A percentile compares a stretch with the other conserved stretches of the same genome.
Conservation (phyloP, 306 rosid species). For the Gillenia trifoliata region DNA sequence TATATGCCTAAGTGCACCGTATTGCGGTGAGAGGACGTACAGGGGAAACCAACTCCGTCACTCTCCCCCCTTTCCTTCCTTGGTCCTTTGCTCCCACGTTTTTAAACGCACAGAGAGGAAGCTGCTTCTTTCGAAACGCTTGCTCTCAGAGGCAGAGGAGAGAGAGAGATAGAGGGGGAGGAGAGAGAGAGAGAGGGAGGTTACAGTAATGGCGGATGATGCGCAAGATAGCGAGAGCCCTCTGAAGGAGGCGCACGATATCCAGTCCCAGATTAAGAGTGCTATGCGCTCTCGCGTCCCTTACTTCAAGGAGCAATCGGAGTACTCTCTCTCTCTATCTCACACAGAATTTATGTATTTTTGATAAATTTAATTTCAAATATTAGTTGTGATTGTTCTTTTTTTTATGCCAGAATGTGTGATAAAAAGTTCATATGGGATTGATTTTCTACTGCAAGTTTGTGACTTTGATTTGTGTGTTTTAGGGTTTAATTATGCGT, state of each 20-base stretch:
- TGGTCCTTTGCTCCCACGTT: background rate
- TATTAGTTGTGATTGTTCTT: background rate
- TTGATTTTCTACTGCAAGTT: too few relatives aligned
- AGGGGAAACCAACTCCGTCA: background rate
- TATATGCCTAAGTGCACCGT: too few relatives aligned
- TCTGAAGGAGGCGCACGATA: conserved; percentile 16
- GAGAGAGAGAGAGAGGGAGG: background rate
- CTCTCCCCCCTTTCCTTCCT: background rate
- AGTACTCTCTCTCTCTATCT: conserved; percentile 30
- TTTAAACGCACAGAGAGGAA: conserved; percentile 1
- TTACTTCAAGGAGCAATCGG: conserved; percentile 73
- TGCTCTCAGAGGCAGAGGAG: background rate
- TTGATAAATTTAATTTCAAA: background rate
- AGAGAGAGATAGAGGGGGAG: background rate
- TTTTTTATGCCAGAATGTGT: background rate
- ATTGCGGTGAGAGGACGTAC: background rate
- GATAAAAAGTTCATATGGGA: background rate
- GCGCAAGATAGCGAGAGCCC: conserved; percentile 29
- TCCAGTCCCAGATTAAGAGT: conserved; percentile 50
- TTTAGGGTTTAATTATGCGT: background rate
- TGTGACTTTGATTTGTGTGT: background rate
- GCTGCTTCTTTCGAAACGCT: background rate
- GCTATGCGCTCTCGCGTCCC: conserved; percentile 64
- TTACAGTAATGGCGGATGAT: conserved; percentile 46
- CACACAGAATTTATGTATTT: background rate